phyloP scores from a whole-genome alignment of 108 stramenopile genomes.

The Pseudonitzschia multiseries region DNA sequence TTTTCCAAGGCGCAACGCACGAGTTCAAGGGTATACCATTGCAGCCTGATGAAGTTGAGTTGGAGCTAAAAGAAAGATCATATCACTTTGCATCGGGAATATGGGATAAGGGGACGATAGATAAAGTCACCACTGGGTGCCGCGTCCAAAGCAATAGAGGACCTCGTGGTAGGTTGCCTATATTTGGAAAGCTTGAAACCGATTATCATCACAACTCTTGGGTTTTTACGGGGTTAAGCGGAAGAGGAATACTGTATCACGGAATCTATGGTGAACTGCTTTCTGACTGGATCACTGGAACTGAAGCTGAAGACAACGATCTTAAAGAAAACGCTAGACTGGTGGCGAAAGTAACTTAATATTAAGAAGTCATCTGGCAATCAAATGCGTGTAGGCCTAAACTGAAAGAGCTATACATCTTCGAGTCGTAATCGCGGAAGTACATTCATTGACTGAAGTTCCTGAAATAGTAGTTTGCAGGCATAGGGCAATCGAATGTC shows the following conservation, averaged over 20 bases:
- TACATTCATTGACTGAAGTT: constrained; percentile 97
- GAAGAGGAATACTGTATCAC: constrained; percentile 82
- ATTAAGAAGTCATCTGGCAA: neutral
- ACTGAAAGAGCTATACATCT: constrained; percentile 34
- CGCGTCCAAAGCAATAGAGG: constrained; percentile 81
- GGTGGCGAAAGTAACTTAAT: constrained; percentile 25
- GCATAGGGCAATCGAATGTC: constrained; percentile 97
- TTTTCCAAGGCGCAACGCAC: constrained; percentile 64
- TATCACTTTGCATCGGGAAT: constrained; percentile 51
- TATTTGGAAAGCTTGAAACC: constrained; percentile 52
- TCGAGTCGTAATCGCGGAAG: constrained; percentile 78
- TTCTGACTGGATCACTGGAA: constrained; percentile 45
- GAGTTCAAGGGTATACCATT: constrained; percentile 64
- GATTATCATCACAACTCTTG: constrained; percentile 48
- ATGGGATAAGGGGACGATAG: constrained; percentile 62
- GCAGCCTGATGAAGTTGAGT: constrained; percentile 36
- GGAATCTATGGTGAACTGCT: constrained; percentile 70
- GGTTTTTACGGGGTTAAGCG: constrained; percentile 82
- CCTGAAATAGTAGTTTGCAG: constrained; percentile 98
- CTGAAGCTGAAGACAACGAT: constrained; percentile 20
- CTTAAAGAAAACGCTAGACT: constrained; percentile 15
- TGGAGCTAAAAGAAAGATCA: constrained; percentile 56
- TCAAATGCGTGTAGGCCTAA: neutral
- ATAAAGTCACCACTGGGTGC: constrained; percentile 56
- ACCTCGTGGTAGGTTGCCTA: constrained; percentile 70